Conservation (phyloP, 768 basidiomycete genomes). For the Rhodotorula kratochvilovae region DNA sequence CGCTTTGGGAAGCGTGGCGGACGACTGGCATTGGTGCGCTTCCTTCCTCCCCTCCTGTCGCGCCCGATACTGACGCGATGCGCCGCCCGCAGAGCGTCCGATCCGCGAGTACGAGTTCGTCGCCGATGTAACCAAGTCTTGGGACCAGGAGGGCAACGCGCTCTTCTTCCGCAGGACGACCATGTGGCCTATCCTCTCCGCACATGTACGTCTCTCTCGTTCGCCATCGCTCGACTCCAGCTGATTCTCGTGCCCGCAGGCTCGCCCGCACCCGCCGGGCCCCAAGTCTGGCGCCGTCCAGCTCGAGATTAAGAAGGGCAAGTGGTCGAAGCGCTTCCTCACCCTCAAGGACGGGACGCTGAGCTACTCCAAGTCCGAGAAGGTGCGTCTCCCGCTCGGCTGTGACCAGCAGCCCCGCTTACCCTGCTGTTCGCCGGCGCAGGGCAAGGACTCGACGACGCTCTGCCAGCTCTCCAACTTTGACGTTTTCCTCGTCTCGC, state of each 20-base stretch:
- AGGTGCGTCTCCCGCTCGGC: slow-evolving; percentile 53
- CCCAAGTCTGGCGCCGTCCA: slow-evolving; percentile 66
- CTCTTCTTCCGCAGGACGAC: slow-evolving; percentile 74
- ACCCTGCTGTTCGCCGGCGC: slow-evolving; percentile 19
- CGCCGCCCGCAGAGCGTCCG: slow-evolving; percentile 61
- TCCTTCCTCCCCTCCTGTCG: neutral
- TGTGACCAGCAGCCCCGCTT: neutral
- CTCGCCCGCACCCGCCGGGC: slow-evolving; percentile 40
- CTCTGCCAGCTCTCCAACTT: slow-evolving; percentile 84
- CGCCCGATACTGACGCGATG: neutral
- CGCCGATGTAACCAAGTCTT: slow-evolving; percentile 71
- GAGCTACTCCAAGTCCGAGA: slow-evolving; percentile 84
- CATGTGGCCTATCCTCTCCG: slow-evolving; percentile 50
- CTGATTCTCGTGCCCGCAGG: slow-evolving; percentile 41
- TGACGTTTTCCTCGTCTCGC: slow-evolving; percentile 76
- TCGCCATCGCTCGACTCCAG: slow-evolving; percentile 40
- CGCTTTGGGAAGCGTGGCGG: slow-evolving; percentile 82
- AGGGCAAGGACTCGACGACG: slow-evolving; percentile 79
- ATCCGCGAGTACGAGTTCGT: slow-evolving; percentile 82
- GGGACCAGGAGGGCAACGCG: slow-evolving; percentile 76
- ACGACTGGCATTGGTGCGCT: slow-evolving; percentile 83
- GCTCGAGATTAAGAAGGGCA: slow-evolving; percentile 83
- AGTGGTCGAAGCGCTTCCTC: slow-evolving; percentile 92
- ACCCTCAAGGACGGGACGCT: slow-evolving; percentile 78
- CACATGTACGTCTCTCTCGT: slow-evolving; percentile 3